Evolutionary conservation across 2,329 filamentous ascomycete species (phyloP), one percentile per base, ranked within the genome.

Genomic region (Chaetomiaceae sp.): DNA sequence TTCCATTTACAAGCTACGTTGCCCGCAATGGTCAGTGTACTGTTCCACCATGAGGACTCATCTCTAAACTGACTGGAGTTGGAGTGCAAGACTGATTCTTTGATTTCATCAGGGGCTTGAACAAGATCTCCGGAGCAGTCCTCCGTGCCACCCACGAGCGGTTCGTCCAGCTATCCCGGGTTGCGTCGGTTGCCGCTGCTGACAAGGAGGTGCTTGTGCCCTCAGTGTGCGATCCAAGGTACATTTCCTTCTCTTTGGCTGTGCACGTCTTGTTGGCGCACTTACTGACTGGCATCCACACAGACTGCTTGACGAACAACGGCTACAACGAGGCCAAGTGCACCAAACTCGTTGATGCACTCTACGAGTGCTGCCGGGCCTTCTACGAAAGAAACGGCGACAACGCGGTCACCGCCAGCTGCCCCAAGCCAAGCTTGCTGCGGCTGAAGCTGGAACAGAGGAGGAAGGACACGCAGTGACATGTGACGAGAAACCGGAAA

Each of bases 351-450:
- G 80, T 99, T 52, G 85, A 92, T 67, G 89, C 90, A 2, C 75
- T 99, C 21, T 99, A 97, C 70, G 86, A 94, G 62, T 99, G 94
- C 72, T 99, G 94, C 71, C 85, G 91, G 64, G 80, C 82, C 11
- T 96, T 97, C 68, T 97, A 99, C 71, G 74, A 85, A 62, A 78
- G 81, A 53, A 81, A 88, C 55, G 91, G 94, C 14, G 85, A 95
- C 51, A 73, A 83, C 21, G 90, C 89, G 29, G 83, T 78, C 37
- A 87, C 86, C 2, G 82, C 85, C 18, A 94, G 89, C 73, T 99
- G 94, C 66, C 94, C 94, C 0, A 92, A 92, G 67, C 81, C 89
- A 7, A 81, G 77, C 60, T 74, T 96, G 52, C 74, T 99, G 53
- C 82, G 82, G 67, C 73, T 96, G 59, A 96, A 96, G 71, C 84